Percentiles rank a stretch among this genome's conserved stretches.
These are phyloP conservation scores for Chalciporus sphaerocephalus DNA, from an alignment of 768 basidiomycete species.

Conservation along the genomic window DNA sequence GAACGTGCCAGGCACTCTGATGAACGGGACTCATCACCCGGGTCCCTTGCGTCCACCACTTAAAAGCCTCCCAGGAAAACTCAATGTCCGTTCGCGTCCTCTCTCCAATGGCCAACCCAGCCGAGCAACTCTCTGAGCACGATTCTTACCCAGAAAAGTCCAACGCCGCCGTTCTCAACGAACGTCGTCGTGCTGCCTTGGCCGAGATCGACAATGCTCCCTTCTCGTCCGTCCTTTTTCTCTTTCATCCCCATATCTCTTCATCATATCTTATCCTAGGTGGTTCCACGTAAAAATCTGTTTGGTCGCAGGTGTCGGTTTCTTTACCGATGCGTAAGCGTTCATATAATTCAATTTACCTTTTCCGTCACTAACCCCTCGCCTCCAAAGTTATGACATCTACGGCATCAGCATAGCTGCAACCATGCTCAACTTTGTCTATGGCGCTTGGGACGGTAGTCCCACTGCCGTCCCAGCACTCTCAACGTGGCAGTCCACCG, in stretches of 20 bases:
- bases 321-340: slow-evolving; percentile 80
- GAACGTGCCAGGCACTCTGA: slow-evolving; percentile 31
- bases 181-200: slow-evolving; percentile 74
- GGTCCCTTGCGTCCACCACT: neutral
- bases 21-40: too few relatives aligned
- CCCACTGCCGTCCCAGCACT: neutral
- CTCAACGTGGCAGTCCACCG: slow-evolving; percentile 60
- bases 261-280: slow-evolving; percentile 30
- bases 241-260: neutral
- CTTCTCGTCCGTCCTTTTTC: slow-evolving; percentile 58
- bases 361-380: neutral
- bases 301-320: slow-evolving; percentile 72
- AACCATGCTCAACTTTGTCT: slow-evolving; percentile 80
- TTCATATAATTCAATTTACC: neutral
- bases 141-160: slow-evolving; percentile 31
- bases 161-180: slow-evolving; percentile 48
- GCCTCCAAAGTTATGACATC: slow-evolving; percentile 55
- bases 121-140: slow-evolving; percentile 27
- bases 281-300: slow-evolving; percentile 85
- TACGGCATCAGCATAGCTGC: slow-evolving; percentile 88
- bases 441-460: slow-evolving; percentile 37
- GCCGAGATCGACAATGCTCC: slow-evolving; percentile 83
- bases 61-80: slow-evolving; percentile 10
- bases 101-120: slow-evolving; percentile 17
- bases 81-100: neutral